phyloP scores from a whole-genome alignment of 2,329 filamentous ascomycete genomes.

The Colletotrichum sp. region DNA sequence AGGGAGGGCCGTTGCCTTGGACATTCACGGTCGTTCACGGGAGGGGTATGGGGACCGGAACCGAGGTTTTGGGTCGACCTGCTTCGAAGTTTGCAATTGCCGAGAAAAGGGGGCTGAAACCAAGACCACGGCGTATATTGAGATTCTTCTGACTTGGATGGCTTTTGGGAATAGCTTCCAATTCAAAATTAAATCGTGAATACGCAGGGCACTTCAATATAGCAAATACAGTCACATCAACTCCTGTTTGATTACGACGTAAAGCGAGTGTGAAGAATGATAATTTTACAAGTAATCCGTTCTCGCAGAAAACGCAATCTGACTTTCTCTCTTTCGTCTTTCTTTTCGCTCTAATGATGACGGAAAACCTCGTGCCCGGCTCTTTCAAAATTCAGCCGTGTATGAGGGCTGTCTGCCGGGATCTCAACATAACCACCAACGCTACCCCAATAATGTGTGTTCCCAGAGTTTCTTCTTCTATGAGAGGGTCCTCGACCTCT shows the following conservation, averaged over 20 bases:
- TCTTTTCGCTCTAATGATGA: background rate
- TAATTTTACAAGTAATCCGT: constrained; percentile 28
- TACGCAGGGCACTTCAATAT: background rate
- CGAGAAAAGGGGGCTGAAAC: background rate
- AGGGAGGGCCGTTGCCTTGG: background rate
- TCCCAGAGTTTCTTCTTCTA: background rate
- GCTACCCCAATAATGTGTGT: background rate
- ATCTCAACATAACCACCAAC: background rate
- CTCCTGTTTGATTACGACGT: constrained; percentile 2
- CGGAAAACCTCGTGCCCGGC: background rate
- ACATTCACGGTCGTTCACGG: constrained; percentile 14
- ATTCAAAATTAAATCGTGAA: background rate
- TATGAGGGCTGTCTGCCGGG: background rate
- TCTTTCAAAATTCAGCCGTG: background rate
- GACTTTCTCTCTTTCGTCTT: background rate
- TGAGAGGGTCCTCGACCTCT: background rate
- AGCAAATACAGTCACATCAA: background rate
- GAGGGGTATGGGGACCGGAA: background rate
- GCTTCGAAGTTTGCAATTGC: background rate
- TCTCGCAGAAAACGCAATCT: background rate
- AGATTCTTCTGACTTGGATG: background rate
- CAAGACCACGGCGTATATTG: background rate
- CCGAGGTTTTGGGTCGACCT: background rate
- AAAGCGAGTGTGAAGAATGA: constrained; percentile 32
- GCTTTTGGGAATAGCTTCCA: background rate